phyloP scores from a whole-genome alignment of 805 yeast species.

The Hanseniaspora lachancei region DNA sequence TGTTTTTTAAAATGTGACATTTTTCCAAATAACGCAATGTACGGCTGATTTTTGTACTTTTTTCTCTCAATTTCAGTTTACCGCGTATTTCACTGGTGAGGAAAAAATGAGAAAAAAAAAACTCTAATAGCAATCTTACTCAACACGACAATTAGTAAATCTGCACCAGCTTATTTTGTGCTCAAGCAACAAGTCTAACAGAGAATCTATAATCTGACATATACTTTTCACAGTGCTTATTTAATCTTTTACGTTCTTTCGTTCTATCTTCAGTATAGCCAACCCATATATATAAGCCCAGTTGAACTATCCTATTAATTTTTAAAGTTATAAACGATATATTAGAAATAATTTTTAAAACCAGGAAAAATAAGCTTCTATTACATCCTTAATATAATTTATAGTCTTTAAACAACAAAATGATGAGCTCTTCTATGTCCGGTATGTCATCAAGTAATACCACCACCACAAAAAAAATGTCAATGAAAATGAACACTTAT shows the following conservation, averaged over 20 bases:
- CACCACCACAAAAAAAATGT: background rate
- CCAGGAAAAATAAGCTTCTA: background rate
- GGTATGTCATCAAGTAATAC: constrained; percentile 1
- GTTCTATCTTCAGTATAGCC: too few relatives aligned
- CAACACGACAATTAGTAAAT: too few relatives aligned
- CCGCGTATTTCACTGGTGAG: too few relatives aligned
- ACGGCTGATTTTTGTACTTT: background rate
- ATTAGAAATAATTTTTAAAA: background rate
- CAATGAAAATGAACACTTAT: constrained; percentile 43
- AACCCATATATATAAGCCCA: too few relatives aligned
- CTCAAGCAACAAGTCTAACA: too few relatives aligned
- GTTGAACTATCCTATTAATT: too few relatives aligned
- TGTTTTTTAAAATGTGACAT: too few relatives aligned
- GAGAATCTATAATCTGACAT: too few relatives aligned
- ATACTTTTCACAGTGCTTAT: too few relatives aligned
- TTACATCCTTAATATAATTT: background rate
- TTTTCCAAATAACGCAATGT: background rate
- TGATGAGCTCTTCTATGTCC: background rate
- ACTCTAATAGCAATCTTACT: background rate
- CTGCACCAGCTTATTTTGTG: too few relatives aligned
- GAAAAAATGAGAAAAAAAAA: background rate
- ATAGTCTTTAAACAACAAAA: background rate
- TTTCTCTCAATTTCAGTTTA: background rate
- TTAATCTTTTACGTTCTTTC: too few relatives aligned
- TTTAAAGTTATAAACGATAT: too few relatives aligned